Percentiles rank a stretch among this genome's conserved stretches.
These are phyloP conservation scores for Pelargonium cotyledonis DNA, from an alignment of 441 rosid species.

Conservation along the genomic window DNA sequence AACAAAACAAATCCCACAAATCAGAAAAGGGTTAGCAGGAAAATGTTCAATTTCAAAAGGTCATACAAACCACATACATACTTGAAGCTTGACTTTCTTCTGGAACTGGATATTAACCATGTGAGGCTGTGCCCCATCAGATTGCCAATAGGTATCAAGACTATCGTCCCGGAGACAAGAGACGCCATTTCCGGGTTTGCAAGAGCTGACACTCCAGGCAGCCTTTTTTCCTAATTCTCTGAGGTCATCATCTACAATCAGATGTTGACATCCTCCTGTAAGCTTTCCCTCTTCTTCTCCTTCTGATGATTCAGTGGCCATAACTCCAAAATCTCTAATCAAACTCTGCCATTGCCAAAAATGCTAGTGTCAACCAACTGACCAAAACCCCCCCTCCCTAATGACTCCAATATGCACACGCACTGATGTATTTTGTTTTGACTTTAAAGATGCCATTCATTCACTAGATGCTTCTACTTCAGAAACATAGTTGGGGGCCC, in stretches of 20 bases:
- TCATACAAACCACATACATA: constrained; percentile 14
- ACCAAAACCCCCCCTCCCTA: too few relatives aligned
- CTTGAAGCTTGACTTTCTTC: constrained; percentile 91
- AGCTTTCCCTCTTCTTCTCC: constrained; percentile 90
- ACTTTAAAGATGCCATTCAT: too few relatives aligned
- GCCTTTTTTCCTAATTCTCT: constrained; percentile 93
- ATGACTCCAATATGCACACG: not conserved
- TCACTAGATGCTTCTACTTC: too few relatives aligned
- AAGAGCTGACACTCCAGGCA: constrained; percentile 96
- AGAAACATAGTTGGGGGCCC: too few relatives aligned
- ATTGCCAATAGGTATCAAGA: constrained; percentile 89
- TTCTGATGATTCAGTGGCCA: constrained; percentile 89
- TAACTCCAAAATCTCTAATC: constrained; percentile 10
- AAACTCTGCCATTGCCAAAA: not conserved
- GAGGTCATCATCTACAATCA: constrained; percentile 63
- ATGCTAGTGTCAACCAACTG: not conserved
- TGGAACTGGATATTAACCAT: constrained; percentile 80
- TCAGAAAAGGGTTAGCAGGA: not conserved
- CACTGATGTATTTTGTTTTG: too few relatives aligned
- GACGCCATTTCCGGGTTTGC: constrained; percentile 88
- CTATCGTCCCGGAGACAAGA: constrained; percentile 78
- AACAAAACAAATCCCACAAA: constrained; percentile 14
- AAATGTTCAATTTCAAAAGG: not conserved
- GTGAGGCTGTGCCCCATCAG: constrained; percentile 95
- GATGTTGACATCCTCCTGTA: constrained; percentile 58